phyloP scores from a whole-genome alignment of 2,329 filamentous ascomycete species.

The Penicillium freii region DNA sequence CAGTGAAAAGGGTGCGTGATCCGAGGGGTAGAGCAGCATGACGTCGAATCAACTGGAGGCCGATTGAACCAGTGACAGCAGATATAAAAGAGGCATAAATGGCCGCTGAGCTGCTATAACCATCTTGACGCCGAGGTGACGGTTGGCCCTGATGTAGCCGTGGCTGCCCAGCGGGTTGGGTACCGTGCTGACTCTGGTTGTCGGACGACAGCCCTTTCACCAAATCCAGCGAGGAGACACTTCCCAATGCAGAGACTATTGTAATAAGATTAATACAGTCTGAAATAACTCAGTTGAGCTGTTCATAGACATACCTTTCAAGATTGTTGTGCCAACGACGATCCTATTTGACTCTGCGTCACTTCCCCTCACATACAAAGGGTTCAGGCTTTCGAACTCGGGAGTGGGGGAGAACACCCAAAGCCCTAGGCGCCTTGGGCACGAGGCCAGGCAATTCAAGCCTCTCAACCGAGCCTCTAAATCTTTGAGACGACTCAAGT shows the following conservation, averaged over 20 bases:
- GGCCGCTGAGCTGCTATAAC: constrained; percentile 33
- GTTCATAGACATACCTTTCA: constrained; percentile 32
- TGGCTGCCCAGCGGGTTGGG: constrained; percentile 23
- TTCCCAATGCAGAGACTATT: constrained; percentile 38
- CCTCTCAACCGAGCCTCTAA: constrained; percentile 38
- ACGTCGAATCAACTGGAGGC: constrained; percentile 36
- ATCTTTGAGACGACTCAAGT: constrained; percentile 42
- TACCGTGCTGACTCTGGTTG: constrained; percentile 20
- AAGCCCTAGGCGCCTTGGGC: constrained; percentile 39
- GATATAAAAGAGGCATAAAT: constrained; percentile 44
- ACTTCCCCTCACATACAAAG: constrained; percentile 27
- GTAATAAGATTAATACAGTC: constrained; percentile 3
- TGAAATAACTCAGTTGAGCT: background rate
- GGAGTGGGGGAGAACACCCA: constrained; percentile 43
- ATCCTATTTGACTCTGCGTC: constrained; percentile 31
- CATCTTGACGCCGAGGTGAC: constrained; percentile 30
- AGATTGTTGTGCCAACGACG: constrained; percentile 30
- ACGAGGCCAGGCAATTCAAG: constrained; percentile 39
- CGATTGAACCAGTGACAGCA: constrained; percentile 38
- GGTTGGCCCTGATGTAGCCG: constrained; percentile 25
- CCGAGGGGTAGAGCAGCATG: constrained; percentile 42
- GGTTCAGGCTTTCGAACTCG: constrained; percentile 36
- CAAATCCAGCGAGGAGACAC: constrained; percentile 35
- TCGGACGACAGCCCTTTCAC: constrained; percentile 38
- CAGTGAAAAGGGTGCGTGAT: constrained; percentile 41